Base-by-base conservation (phyloP, 2,329 filamentous ascomycete genomes). In the Phialemoniopsis sp. region DNA sequence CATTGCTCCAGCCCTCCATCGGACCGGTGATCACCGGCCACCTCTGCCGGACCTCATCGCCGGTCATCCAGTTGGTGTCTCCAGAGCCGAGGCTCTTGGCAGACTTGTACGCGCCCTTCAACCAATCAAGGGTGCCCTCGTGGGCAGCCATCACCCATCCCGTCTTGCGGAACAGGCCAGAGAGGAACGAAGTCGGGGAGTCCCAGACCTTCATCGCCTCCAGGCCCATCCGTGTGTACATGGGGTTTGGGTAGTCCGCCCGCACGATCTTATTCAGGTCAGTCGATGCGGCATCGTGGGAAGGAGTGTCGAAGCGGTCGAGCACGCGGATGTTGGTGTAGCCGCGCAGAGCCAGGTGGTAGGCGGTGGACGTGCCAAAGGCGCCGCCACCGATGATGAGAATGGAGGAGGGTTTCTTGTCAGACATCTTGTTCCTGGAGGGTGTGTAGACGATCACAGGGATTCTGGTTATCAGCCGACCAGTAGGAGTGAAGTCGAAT, bases 221-320 rank as follows among this genome's bases (percentile, higher is more conserved):
- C 18, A 85, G 68, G 0, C 76, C 83, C 15, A 87, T 67, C 36
- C 71, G 59, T 57, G 76, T 80, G 64, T 87, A 87, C 13, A 79
- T 57, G 2, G 76, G 60, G 49, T 82, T 78, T 39, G 76, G 68
- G 60, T 87, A 87, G 57, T 87, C 82, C 35, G 81, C 78, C 40
- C 82, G 78, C 13, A 87, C 71, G 21, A 85, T 80, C 58, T 86
- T 87, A 64, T 85, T 87, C 73, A 81, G 80, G 62, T 88, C 83
- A 67, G 78, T 83, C 0, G 83, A 86, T 1, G 83, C 83, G 28
- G 80, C 82, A 18, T 69, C 62, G 4, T 64, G 62, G 38, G 54
- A 59, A 0, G 66, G 60, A 2, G 72, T 71, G 17, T 76, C 70
- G 34, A 62, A 68, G 3, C 68, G 63, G 42, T 73, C 66, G 13